These are phyloP conservation scores for Piper betle DNA, from an alignment of 164 flowering plant genomes.

Conservation along the genomic window DNA sequence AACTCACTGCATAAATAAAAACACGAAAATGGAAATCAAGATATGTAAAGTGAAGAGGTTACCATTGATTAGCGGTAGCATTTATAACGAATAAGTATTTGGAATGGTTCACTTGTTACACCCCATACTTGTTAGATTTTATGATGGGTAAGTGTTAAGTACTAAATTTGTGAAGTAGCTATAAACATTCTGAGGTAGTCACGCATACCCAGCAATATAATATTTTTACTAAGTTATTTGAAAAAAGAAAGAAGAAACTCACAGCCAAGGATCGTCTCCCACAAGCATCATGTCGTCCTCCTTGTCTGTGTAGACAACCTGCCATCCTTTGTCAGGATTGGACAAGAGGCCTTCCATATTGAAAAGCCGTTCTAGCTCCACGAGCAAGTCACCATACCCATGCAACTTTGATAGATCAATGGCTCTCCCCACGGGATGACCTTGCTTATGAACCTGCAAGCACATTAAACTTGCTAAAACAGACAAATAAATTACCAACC, in stretches of 20 bases:
- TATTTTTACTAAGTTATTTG: not conserved
- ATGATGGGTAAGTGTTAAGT: no score
- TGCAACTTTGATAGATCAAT: conserved; percentile 66
- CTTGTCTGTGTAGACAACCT: conserved; percentile 69
- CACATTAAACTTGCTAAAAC: not conserved
- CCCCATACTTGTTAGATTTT: no score
- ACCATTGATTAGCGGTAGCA: not conserved
- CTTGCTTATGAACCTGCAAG: conserved; percentile 92
- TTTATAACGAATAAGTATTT: not conserved
- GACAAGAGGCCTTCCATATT: conserved; percentile 72
- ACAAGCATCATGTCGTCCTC: conserved; percentile 84
- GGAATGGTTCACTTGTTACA: not conserved
- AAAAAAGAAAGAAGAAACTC: conserved; percentile 21
- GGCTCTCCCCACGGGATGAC: conserved; percentile 80
- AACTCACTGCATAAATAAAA: conserved; percentile 49
- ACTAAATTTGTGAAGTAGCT: no score
- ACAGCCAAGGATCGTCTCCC: conserved; percentile 97
- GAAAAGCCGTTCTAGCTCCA: conserved; percentile 69
- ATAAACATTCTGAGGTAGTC: no score
- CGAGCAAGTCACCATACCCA: conserved; percentile 52
- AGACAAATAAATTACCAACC: not conserved
- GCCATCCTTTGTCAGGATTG: conserved; percentile 74
- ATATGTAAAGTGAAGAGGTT: not conserved
- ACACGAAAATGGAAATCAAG: not conserved
- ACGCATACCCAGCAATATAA: no score